Evolutionary conservation across 2,329 filamentous ascomycete species (phyloP).

Genomic region (Fulvia fulva): DNA sequence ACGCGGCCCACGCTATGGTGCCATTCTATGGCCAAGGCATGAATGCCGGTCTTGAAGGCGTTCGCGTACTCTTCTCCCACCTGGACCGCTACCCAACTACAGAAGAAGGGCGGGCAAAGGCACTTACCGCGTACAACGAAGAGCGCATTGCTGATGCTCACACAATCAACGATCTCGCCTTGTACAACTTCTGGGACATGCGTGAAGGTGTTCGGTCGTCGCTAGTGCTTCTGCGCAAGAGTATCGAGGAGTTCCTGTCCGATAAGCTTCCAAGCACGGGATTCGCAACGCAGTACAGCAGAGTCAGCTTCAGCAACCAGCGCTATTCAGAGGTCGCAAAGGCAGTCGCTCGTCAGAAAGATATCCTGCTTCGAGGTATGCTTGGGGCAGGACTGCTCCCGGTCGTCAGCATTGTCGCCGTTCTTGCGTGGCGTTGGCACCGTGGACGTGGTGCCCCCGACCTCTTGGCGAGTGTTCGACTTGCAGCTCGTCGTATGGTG

Average conservation of each 20-base stretch:
- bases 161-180: slow-evolving; percentile 86
- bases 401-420: slow-evolving; percentile 23
- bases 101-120: slow-evolving; percentile 35
- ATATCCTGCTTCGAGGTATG: slow-evolving; percentile 33
- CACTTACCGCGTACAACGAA: slow-evolving; percentile 70
- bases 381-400: slow-evolving; percentile 48
- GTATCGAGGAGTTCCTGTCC: slow-evolving; percentile 77
- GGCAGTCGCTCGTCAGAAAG: slow-evolving; percentile 66
- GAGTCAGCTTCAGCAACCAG: slow-evolving; percentile 91
- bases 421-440: slow-evolving; percentile 28
- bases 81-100: slow-evolving; percentile 64
- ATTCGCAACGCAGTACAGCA: slow-evolving; percentile 88
- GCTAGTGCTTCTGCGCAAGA: slow-evolving; percentile 76
- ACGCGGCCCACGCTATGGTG: slow-evolving; percentile 96
- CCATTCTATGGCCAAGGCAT: slow-evolving; percentile 98
- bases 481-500: slow-evolving; percentile 11
- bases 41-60: slow-evolving; percentile 94
- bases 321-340: slow-evolving; percentile 77
- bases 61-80: slow-evolving; percentile 77
- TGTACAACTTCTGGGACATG: slow-evolving; percentile 94
- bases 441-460: slow-evolving; percentile 11
- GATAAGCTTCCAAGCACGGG: slow-evolving; percentile 71
- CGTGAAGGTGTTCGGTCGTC: slow-evolving; percentile 74
- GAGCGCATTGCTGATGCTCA: slow-evolving; percentile 74
- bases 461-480: slow-evolving; percentile 12